Base-by-base conservation (phyloP, 208 protist species). In the Phytomonas sp. region DNA sequence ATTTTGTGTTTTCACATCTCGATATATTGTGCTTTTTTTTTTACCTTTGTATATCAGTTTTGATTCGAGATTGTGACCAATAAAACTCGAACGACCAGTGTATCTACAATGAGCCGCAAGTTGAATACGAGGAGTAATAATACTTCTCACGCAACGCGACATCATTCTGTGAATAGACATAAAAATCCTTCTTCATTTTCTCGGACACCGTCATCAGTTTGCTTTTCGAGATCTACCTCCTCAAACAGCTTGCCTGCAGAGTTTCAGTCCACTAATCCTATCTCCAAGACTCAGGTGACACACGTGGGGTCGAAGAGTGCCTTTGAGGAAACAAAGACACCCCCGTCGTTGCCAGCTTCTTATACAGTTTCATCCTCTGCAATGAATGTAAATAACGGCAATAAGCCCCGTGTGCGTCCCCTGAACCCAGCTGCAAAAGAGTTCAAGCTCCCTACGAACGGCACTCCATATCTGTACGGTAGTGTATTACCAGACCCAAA, bases 391-490 rank as follows among this genome's bases (percentile, higher is more conserved):
- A 51, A 51, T 51, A 51, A 51, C 40, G 1, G 2, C 13, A 51
- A 51, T 15, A 51, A 51, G 13, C 40, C 40, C 4, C 40, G 13
- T 23, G 40, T 6, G 9, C 31, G 31, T 40, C 62, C 75, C 31
- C 71, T 87, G 26, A 87, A 87, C 65, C 81, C 81, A 26, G 60
- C 74, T 13, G 81, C 81, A 0, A 81, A 81, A 60, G 77, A 74
- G 34, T 87, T 87, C 56, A 60, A 73, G n/a, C 26, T 81, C 30
- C 78, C 74, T 20, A 51, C 26, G 43, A 62, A 70, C 33, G 29
- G 51, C 20, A 32, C 23, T 40, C 36, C 40, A 5, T 33, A 23
- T 28, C 15, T 60, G 13, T 51, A 20, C 13, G 40, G 40, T 17
- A 15, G 9, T 23, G 3, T 51, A 20, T 23, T 51, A 20, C 40